A percentile compares a stretch with the other conserved stretches of the same genome.
Conservation (phyloP, 2,329 filamentous ascomycete genomes). For the Sporothrix dimorphospora region DNA sequence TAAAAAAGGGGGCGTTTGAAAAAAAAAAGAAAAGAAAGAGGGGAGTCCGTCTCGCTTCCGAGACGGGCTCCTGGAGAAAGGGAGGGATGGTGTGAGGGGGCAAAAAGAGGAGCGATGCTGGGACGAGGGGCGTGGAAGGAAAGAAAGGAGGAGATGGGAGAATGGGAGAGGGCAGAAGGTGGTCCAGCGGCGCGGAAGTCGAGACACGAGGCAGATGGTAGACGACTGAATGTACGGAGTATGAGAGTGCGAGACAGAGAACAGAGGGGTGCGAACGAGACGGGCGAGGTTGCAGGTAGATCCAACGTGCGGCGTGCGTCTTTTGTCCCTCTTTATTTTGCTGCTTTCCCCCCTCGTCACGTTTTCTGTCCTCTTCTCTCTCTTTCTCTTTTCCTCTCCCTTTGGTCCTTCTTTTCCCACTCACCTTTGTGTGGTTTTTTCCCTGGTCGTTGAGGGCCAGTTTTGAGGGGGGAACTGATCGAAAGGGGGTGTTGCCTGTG, state of each 20-base stretch:
- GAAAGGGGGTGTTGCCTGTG: background rate
- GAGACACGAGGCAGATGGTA: background rate
- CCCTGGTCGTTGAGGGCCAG: constrained; percentile 4
- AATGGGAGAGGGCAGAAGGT: background rate
- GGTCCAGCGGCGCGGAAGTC: background rate
- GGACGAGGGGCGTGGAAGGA: background rate
- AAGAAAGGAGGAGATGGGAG: background rate
- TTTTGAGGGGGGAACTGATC: background rate
- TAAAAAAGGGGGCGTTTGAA: background rate
- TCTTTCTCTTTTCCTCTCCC: background rate
- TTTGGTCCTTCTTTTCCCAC: background rate
- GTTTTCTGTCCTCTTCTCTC: background rate
- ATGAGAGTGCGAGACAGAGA: background rate
- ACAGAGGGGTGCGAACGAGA: background rate
- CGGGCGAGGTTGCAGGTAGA: background rate
- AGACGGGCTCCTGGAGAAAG: background rate
- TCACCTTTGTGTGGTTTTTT: background rate
- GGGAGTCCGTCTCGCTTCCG: constrained; percentile 6
- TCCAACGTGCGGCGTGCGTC: background rate
- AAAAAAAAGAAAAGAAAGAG: background rate
- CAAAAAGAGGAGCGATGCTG: constrained; percentile 4
- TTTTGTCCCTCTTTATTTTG: background rate
- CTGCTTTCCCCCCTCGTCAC: background rate
- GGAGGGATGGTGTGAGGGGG: constrained; percentile 3
- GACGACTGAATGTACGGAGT: background rate